Evolutionary conservation across 768 basidiomycete genomes (phyloP), one percentile per base, ranked within the genome.

Genomic region (Auriscalpium orientale): DNA sequence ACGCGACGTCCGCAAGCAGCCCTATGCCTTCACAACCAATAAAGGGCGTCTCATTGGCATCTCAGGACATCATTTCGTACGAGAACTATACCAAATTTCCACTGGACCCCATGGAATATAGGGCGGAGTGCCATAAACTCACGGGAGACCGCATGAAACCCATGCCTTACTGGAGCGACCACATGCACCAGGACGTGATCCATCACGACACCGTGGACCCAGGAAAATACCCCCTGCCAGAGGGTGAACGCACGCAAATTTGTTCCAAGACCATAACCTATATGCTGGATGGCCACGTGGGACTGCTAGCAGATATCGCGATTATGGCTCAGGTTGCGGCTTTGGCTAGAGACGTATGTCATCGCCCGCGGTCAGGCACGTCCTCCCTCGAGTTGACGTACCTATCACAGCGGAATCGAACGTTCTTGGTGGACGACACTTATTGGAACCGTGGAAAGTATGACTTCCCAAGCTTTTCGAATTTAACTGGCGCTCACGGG

Each of bases 371-470:
- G 44, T 53, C 8, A 48, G 10, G 13, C 46, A 9, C 34, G 36
- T 49, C 35, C 33, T 54, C 13, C 46, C 20, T 16, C 28, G 56
- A 16, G 20, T 16, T 59, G 13, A 53, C 35, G 28, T 7, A 2
- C 28, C 28, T 28, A 7, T 28, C 4, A 28, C 28, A 87, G 85
- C 73, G 77, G 55, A 81, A 82, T 61, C 72, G 81, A 40, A 86
- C 85, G 3, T 83, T 89, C 68, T 73, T 88, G 53, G 72, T 89
- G 5, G 81, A 85, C 56, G 86, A 89, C 66, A 79, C 79, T 1
- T 79, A 82, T 58, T 89, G 87, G 86, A 82, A 85, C 66, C 79
- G 85, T 55, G 86, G 85, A 72, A 83, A 79, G 83, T 85, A 58
- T 54, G 81, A 69, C 5, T 16, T 38, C 20, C 28, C 46, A 37